Evolutionary conservation across 2,329 filamentous ascomycete species (phyloP), one percentile per base, ranked within the genome.

Genomic region (Fusarium stilboides): DNA sequence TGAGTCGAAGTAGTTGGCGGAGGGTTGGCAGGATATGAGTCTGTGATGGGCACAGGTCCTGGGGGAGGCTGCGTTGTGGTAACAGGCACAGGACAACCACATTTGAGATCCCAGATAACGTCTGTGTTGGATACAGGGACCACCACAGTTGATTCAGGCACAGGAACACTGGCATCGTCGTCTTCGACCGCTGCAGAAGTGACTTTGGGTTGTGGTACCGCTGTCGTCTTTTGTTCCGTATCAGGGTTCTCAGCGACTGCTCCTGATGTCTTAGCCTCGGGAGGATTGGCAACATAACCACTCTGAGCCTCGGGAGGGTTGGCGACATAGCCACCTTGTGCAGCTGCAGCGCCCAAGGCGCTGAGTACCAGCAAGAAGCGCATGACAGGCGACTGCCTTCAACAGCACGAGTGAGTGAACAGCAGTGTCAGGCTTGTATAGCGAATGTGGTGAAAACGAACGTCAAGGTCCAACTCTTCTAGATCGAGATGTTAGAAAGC

Each of bases 351-450:
- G 39, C 72, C 67, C 26, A 73, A n/a, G 50, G 60, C 56, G 52
- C 57, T 51, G 45, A 75, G 56, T 8, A 66, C 54, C 39, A 72
- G 26, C 51, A 68, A 63, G 57, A 72, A 71, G 33, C 71, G 73
- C 73, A 75, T 75, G 46, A n/a, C 20, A 45, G 60, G 31, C 45
- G 28, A 46, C 44, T 40, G 60, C 62, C 57, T 49, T 39, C 26
- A 46, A 40, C 28, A 51, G 22, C 58, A 15, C 22, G 54, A 73
- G 39, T 51, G 68, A 59, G 50, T 44, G 42, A 46, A 59, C 57
- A 47, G 52, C 47, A 45, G 50, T 22, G 51, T 57, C 56, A 57
- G 44, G 34, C 39, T 64, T 40, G 39, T 40, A 37, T 40, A 74
- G 60, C 65, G 69, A 70, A 20, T 50, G 71, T 69, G 55, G 42